phyloP scores from a whole-genome alignment of 2,329 filamentous ascomycete species.

The Orbilia quercus region DNA sequence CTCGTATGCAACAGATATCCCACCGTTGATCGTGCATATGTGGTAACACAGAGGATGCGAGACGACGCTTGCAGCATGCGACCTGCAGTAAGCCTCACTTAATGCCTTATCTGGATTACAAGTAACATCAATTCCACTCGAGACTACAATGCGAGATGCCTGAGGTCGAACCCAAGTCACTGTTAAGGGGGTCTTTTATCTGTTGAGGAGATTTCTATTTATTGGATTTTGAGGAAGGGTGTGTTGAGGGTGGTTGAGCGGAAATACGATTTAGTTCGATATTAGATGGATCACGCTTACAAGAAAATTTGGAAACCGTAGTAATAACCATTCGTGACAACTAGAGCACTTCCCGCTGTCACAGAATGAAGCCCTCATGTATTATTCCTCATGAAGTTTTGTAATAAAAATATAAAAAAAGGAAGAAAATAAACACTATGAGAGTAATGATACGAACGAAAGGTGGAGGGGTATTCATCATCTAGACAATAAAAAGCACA shows the following conservation, averaged over 20 bases:
- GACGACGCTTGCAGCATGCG: too few species aligned
- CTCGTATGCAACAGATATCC: not conserved
- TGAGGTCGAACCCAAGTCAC: too few species aligned
- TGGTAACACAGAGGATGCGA: too few species aligned
- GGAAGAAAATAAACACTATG: constrained; percentile 53
- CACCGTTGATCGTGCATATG: not conserved
- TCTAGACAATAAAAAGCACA: constrained; percentile 4
- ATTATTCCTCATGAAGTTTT: constrained; percentile 56
- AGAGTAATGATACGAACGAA: constrained; percentile 23
- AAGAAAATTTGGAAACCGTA: constrained; percentile 10
- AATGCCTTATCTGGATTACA: too few species aligned
- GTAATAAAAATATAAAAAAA: constrained; percentile 10
- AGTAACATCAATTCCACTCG: too few species aligned
- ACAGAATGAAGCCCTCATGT: constrained; percentile 40
- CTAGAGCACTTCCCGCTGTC: constrained; percentile 56
- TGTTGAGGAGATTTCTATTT: too few species aligned
- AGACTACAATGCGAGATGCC: not conserved
- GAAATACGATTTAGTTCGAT: too few species aligned
- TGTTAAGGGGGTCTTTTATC: too few species aligned
- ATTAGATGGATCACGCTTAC: constrained; percentile 16
- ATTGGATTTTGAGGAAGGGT: too few species aligned
- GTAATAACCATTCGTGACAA: constrained; percentile 52
- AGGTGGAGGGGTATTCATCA: constrained; percentile 40
- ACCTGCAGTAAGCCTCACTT: too few species aligned
- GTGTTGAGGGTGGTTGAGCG: too few species aligned